Evolutionary conservation across 1,284 basidiomycete species (phyloP), one percentile per base, ranked within the genome.

Genomic region (Pyrrhoderma noxium): DNA sequence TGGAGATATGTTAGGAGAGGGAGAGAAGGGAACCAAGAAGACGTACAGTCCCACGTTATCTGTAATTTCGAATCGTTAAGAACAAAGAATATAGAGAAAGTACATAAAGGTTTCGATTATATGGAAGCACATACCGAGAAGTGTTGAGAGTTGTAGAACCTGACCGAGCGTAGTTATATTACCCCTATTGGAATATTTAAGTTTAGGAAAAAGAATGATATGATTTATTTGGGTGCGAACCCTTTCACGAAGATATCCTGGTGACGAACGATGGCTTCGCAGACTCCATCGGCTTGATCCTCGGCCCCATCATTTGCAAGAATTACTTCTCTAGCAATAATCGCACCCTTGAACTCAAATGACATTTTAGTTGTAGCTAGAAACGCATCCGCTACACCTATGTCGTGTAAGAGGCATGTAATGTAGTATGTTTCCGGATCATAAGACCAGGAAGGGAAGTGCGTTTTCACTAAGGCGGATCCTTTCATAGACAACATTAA

Each of bases 341-440:
- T 76, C 31, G 70, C 76, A 48, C 76, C 76, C 61, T 76, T 77
- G 66, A 79, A 79, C 63, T 80, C 79, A 60, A 79, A 80, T 21
- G 73, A 77, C 65, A 80, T 67, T 56, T 77, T 75, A 8, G 77
- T 79, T 37, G 71, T 72, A 3, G 72, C 60, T 43, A 77, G 67
- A 61, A 74, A 74, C 40, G 65, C 64, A 45, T 76, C 70, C 7
- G 76, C 74, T 2, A 74, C 74, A 37, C 78, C 76, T 52, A 79
- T 77, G 60, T 80, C 78, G 57, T 79, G 77, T 49, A 79, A 62
- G 21, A 79, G 66, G 54, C 73, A 75, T 23, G 74, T 65, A 40
- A 77, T 65, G 57, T 73, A 77, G 62, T 76, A 78, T 14, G 77
- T 77, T 66, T 77, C 72, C 47, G 62, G 58, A 58, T 73, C 68